Base-by-base conservation (phyloP, 495 filamentous ascomycete genomes). In the Penicillium angulare region DNA sequence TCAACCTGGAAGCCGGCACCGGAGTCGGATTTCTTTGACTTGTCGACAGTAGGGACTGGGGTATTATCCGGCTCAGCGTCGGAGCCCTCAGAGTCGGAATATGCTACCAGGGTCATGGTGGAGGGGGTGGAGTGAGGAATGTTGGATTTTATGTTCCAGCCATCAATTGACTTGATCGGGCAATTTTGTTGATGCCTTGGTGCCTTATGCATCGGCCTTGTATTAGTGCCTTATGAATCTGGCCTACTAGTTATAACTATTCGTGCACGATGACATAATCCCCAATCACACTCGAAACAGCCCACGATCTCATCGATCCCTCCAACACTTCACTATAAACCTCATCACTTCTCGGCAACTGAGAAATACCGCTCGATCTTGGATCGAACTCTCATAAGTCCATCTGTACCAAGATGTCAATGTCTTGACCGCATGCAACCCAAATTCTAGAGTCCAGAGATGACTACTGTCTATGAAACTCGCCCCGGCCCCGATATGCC, bases 61-160 rank as follows among this genome's bases (percentile, higher is more conserved):
- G 65, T 59, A 15, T 61, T 53, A 12, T 63, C 49, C 10, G 50
- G 42, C 51, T 86, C 79, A n/a, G 67, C 57, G 34, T 92, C 89
- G 12, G 87, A 87, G 29, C 72, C 82, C 55, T 95, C 91, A 0
- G 89, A 95, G 57, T 93, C 90, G 26, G 90, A 90, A 60, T 95
- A 93, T 49, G 86, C 81, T 45, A 93, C 88, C 23, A 93, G 73
- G 22, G 73, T 82, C 89, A 93, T 95, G 35, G 32, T 56, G 53
- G 31, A 22, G 6, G 20, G 9, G n/a, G 21, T 20, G 43, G 15
- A 15, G 21, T 15, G 17, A 18, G 15, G n/a, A n/a, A n/a, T n/a
- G n/a, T n/a, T n/a, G n/a, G n/a, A n/a, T n/a, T n/a, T n/a, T n/a
- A n/a, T n/a, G n/a, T n/a, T n/a, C n/a, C n/a, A n/a, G n/a, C n/a